These are phyloP conservation scores for Acanthamoeba culbertsoni DNA, from an alignment of 208 protist species.

Conservation along the genomic window DNA sequence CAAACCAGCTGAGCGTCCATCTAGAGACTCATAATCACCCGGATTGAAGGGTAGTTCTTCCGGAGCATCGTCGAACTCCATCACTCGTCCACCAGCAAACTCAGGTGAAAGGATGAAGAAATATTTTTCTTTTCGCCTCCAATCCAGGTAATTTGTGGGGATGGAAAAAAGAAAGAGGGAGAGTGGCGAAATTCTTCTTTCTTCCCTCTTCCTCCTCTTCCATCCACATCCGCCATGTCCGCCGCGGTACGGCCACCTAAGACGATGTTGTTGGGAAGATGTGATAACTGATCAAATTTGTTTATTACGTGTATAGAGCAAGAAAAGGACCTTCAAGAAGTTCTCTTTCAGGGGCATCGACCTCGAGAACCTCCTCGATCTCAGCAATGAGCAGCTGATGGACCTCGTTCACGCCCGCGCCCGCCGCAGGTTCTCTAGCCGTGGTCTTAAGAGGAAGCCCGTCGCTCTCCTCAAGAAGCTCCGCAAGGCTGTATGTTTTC, in stretches of 20 bases:
- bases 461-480: conserved; percentile 96
- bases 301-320: too few relatives aligned
- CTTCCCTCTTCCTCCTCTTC: background rate
- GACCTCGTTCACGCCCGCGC: conserved; percentile 92
- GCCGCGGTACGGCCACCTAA: background rate
- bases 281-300: too few relatives aligned
- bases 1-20: background rate
- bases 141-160: background rate
- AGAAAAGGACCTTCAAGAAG: conserved; percentile 95
- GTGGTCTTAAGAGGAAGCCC: conserved; percentile 90
- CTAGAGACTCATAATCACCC: background rate
- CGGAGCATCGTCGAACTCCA: background rate
- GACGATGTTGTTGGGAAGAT: background rate
- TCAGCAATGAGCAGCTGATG: conserved; percentile 93
- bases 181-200: background rate
- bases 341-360: conserved; percentile 96
- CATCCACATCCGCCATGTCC: conserved; percentile 1
- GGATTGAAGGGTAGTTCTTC: background rate
- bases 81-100: background rate
- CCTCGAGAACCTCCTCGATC: conserved; percentile 93
- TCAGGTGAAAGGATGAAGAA: background rate
- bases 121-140: background rate
- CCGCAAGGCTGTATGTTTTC: conserved; percentile 87
- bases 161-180: background rate
- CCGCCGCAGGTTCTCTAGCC: conserved; percentile 93